These are phyloP conservation scores for Penstemon eatonii DNA, from an alignment of 257 asterid genomes.

Conservation along the genomic window DNA sequence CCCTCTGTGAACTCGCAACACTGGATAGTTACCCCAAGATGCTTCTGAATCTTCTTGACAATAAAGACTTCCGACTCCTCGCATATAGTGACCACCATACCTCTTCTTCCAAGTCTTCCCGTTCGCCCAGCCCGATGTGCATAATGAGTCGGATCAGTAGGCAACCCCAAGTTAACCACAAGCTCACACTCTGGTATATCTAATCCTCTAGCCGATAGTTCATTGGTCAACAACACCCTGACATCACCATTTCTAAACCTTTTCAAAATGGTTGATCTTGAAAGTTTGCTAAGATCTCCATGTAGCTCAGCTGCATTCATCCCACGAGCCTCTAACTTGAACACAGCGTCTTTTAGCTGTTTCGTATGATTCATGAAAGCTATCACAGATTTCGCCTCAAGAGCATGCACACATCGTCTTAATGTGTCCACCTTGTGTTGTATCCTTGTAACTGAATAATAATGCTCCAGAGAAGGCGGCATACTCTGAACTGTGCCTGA, in stretches of 20 bases:
- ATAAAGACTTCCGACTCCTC: conserved; percentile 87
- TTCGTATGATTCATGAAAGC: conserved; percentile 90
- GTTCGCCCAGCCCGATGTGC: conserved; percentile 98
- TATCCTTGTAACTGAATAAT: conserved; percentile 66
- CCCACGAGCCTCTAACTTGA: conserved; percentile 91
- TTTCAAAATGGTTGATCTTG: conserved; percentile 77
- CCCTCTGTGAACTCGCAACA: conserved; percentile 82
- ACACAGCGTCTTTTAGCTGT: conserved; percentile 86
- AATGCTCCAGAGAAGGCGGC: conserved; percentile 84
- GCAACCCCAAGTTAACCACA: conserved; percentile 86
- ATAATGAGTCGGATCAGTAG: conserved; percentile 85
- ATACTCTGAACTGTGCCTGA: conserved; percentile 55
- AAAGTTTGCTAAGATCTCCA: conserved; percentile 81
- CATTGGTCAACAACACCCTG: conserved; percentile 82
- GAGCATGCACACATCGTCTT: conserved; percentile 81
- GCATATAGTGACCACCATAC: conserved; percentile 80
- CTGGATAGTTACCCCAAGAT: conserved; percentile 69
- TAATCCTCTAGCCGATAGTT: conserved; percentile 95
- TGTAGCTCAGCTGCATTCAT: conserved; percentile 86
- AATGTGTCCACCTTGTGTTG: conserved; percentile 90
- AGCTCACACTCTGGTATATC: conserved; percentile 96
- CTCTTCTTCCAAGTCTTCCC: conserved; percentile 87
- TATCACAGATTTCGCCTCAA: conserved; percentile 80
- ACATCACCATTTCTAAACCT: conserved; percentile 74
- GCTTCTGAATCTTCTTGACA: conserved; percentile 78